Evolutionary conservation across 805 yeast species (phyloP), one percentile per base, ranked within the genome.

Genomic region (Brettanomyces anomalus): DNA sequence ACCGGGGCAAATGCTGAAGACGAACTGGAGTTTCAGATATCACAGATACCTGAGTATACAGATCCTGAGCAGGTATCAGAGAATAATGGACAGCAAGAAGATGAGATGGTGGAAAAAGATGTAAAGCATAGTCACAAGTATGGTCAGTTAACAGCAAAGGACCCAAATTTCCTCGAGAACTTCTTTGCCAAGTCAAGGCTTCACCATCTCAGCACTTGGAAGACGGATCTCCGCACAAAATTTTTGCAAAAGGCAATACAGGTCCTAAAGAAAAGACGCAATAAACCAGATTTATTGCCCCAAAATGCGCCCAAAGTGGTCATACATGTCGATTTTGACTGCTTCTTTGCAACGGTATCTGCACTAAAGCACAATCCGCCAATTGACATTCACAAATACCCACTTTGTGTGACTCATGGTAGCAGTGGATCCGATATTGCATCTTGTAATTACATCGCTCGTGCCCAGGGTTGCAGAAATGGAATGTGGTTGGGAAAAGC

Each of bases 401-500:
- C 71, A 66, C 81, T 56, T 61, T 90, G 62, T 65, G 95, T 67
- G 67, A 70, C 81, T 0, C 79, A 76, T 52, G 81, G 81, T 5
- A 75, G 75, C 1, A 55, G 54, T 10, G 67, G 74, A 3, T 77
- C 97, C 0, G 97, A 90, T 58, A 68, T 93, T 13, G 93, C 97
- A 0, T 84, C 95, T 45, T 88, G 97, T 56, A 93, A 93, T 58
- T 93, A 93, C 57, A 79, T 71, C 4, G 96, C 97, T 0, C 69
- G 98, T 24, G 56, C 66, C n/a, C 67, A 50, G 45, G 97, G 97
- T 0, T 80, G 90, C 4, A 65, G 57, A 21, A 89, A 93, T 56
- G 97, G 97, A 0, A 85, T 83, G 93, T 93, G 97, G 95, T 74
- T 85, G 2, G 66, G 77, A 1, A 50, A 66, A 2, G 97, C 97